Percentiles rank a stretch among this genome's conserved stretches.
Evolutionary conservation across 345 rosid genomes (phyloP).

Genomic region (Durio zibethinus): DNA sequence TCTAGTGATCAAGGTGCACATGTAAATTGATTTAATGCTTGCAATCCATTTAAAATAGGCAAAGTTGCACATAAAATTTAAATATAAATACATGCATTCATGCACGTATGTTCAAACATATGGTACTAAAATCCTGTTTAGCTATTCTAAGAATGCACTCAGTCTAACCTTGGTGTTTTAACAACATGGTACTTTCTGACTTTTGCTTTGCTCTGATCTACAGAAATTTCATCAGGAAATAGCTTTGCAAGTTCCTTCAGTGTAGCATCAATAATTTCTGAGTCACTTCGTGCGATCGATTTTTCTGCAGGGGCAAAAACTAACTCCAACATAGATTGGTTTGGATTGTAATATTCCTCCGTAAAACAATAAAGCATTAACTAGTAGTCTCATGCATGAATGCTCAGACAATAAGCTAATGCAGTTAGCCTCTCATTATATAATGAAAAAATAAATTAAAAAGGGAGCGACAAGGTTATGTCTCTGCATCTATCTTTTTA

Average conservation of each 20-base stretch:
- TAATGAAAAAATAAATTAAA: too few species aligned
- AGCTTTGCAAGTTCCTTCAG: conserved; percentile 91
- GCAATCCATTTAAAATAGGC: not conserved
- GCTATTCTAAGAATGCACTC: conserved; percentile 7
- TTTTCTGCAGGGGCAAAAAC: conserved; percentile 96
- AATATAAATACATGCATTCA: not conserved
- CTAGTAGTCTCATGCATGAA: not conserved
- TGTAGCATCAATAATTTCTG: conserved; percentile 84
- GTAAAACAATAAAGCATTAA: not conserved
- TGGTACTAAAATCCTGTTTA: not conserved
- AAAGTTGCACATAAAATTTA: not conserved
- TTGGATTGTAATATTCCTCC: conserved; percentile 87
- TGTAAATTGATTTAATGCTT: not conserved
- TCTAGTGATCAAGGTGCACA: not conserved
- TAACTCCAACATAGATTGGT: conserved; percentile 90
- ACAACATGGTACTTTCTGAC: conserved; percentile 84
- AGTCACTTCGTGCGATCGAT: conserved; percentile 77
- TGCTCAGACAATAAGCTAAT: not conserved
- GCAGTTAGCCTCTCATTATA: too few species aligned
- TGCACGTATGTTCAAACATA: not conserved
- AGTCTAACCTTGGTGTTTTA: conserved; percentile 82
- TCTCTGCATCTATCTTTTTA: not conserved
- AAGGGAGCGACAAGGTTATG: not conserved
- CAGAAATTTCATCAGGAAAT: conserved; percentile 83
- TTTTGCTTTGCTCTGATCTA: conserved; percentile 93